phyloP scores from a whole-genome alignment of 176 grass and related monocot genomes.

The Saccharum officinarum region DNA sequence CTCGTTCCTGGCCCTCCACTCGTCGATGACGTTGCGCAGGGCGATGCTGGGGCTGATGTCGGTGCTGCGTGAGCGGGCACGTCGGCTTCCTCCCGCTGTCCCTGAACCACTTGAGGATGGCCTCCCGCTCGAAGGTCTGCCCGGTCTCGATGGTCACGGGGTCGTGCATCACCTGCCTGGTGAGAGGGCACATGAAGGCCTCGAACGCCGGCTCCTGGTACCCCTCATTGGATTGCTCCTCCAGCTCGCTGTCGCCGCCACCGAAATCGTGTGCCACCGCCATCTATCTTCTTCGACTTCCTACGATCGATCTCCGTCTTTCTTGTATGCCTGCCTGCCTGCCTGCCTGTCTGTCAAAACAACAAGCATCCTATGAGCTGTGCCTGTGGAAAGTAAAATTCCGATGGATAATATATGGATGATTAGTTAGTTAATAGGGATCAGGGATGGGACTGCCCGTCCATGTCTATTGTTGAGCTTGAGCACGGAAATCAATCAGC shows the following conservation, averaged over 20 bases:
- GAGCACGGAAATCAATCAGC: too few relatives aligned
- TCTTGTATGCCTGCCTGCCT: background rate
- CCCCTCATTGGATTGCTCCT: conserved; percentile 46
- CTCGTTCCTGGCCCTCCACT: conserved; percentile 76
- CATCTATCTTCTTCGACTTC: background rate
- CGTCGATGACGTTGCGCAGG: conserved; percentile 73
- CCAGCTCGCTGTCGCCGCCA: conserved; percentile 27
- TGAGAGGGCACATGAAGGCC: conserved; percentile 87
- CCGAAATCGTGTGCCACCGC: background rate
- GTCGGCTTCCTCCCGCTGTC: conserved; percentile 63
- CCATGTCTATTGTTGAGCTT: too few relatives aligned
- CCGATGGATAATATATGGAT: too few relatives aligned
- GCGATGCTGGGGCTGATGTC: conserved; percentile 62
- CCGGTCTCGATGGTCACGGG: conserved; percentile 81
- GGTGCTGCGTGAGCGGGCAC: conserved; percentile 72
- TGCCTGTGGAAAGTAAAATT: too few relatives aligned
- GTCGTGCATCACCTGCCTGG: conserved; percentile 72
- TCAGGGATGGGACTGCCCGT: too few relatives aligned
- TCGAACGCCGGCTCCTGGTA: conserved; percentile 63
- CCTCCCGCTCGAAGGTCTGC: conserved; percentile 85
- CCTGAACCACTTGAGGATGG: conserved; percentile 88
- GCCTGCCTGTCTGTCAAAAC: background rate
- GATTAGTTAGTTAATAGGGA: too few relatives aligned
- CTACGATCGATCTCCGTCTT: too few relatives aligned
- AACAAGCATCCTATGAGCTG: background rate